Base-by-base conservation (phyloP, 2,329 filamentous ascomycete genomes). In the Alternaria tenuissima region DNA sequence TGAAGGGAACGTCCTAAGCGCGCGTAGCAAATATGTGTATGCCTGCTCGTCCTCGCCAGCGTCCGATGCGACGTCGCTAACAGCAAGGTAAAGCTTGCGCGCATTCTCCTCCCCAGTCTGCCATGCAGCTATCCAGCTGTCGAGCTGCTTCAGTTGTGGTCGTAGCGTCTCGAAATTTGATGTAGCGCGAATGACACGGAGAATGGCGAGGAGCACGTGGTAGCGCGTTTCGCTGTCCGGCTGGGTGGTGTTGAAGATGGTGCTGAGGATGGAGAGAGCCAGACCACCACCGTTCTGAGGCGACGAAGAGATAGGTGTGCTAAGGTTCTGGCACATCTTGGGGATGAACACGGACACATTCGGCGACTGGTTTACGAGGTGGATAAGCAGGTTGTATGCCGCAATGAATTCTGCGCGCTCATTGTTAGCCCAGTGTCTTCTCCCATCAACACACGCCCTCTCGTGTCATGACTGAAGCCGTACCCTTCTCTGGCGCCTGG, bases 311-410 rank as follows among this genome's bases (percentile, higher is more conserved):
- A 98, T 88, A 66, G 95, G 94, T 79, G 92, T 91, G 63, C 74
- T 75, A 76, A 99, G 91, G 82, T 96, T 94, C 75, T 89, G 86
- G 88, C 95, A 98, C 75, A 99, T 89, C 72, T 87, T 87, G 61
- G 92, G 91, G 68, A 99, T 89, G 83, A 95, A 91, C 81, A 91
- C 92, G 80, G 93, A 90, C 69, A 91, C 87, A 72, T 94, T 92
- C 72, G 91, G 88, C 61, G 93, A 92, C 82, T 96, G 92, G 74
- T 93, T 86, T 69, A 96, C 88, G 62, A 99, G 89, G 84, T 97
- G 92, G 76, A 98, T 90, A 79, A 99, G 90, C 71, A 98, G 90
- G 83, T 99, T 98, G 84, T 97, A 97, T 63, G 94, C 93, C 61
- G 94, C 91, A 62, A 93, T 94, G 79, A 97, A 95, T 81, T 98